phyloP scores from a whole-genome alignment of 345 rosid genomes.

The Microcos paniculata region DNA sequence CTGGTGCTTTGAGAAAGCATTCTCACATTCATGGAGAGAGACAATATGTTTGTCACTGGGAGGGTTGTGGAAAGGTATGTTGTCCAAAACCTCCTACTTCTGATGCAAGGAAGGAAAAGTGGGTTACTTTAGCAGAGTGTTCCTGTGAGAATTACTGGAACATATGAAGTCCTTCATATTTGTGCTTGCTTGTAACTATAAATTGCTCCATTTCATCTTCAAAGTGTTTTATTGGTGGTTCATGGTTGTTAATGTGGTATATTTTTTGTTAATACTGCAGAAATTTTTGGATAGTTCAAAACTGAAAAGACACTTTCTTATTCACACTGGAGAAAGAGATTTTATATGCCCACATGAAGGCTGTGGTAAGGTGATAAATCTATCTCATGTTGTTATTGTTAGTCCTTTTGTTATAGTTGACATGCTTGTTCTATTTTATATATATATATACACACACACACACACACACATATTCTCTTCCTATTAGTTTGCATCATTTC shows the following conservation, averaged over 20 bases:
- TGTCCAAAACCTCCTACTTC: background rate
- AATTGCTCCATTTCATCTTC: background rate
- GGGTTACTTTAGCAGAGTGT: background rate
- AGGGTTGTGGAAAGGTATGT: conserved; percentile 84
- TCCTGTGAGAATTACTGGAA: background rate
- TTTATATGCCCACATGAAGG: conserved; percentile 92
- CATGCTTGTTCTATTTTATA: background rate
- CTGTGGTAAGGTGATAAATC: conserved; percentile 84
- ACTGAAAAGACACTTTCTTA: conserved; percentile 90
- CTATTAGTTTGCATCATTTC: background rate
- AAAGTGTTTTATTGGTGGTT: background rate
- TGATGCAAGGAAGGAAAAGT: background rate
- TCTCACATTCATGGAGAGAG: conserved; percentile 97
- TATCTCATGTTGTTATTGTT: background rate
- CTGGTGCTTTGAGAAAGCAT: conserved; percentile 92
- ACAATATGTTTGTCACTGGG: conserved; percentile 76
- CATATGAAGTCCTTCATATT: background rate
- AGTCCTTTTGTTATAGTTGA: background rate
- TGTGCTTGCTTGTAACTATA: background rate
- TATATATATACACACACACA: no score
- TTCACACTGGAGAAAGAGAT: conserved; percentile 90
- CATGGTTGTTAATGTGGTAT: background rate
- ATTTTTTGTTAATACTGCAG: conserved; percentile 46
- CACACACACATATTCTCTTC: background rate
- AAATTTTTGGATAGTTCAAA: conserved; percentile 98